Base-by-base conservation (phyloP, 2,329 filamentous ascomycete genomes). In the Arachnomyces sp. region DNA sequence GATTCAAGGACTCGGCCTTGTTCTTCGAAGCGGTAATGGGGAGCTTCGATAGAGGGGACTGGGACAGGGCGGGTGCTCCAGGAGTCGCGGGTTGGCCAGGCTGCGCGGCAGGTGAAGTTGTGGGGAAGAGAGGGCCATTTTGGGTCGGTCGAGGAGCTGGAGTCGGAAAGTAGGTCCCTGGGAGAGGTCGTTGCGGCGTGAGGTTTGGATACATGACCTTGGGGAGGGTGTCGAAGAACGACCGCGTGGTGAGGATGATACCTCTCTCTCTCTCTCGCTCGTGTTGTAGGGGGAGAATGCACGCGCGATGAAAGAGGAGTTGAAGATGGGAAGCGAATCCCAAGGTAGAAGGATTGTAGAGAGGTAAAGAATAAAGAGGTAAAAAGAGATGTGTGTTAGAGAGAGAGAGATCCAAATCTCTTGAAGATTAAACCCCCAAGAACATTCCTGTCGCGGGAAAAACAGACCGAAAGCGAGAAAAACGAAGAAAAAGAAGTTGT, bases 1-100 rank as follows among this genome's bases (percentile, higher is more conserved):
- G 83, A 33, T 77, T 79, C 34, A 83, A 55, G n/a, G 65, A 59
- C 44, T 73, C 70, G 40, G 66, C 62, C 47, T 72, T 66, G 28
- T 70, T 55, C 49, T 66, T 64, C 18, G 60, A 54, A 14, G 67
- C 52, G 28, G 55, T 51, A 33, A 61, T 57, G 28, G 61, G 56
- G 34, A 62, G 49, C 48, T 56, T 62, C 28, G 58, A 55, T 40
- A 63, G 53, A 34, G 56, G 44, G 12, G 16, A 25, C 20, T 25
- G 20, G 9, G 20, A 25, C 5, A 25, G 20, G 9, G 5, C 5
- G 5, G 20, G 20, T 25, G 20, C 5, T 9, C 20, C 50, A 45
- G 46, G 53, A 40, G 45, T 56, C n/a, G 49, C 60, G 50, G 49
- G 52, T 55, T 16, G 50, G 46, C 32, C 56, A 48, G 42, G 59